Base-by-base conservation (phyloP, 768 basidiomycete genomes). In the Pleurotus tuoliensis region DNA sequence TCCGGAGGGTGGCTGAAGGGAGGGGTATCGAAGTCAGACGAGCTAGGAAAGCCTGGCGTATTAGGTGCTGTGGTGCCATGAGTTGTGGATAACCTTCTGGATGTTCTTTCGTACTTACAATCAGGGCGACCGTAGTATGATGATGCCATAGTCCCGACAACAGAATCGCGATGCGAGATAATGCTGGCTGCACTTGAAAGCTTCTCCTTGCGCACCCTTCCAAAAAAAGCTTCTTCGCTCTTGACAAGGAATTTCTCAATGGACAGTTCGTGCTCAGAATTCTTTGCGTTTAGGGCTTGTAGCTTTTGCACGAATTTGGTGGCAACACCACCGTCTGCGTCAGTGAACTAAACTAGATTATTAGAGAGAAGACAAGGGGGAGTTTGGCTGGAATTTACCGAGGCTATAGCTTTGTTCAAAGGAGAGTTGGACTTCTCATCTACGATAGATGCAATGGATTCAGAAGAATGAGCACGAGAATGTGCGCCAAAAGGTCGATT, bases 221-320 rank as follows among this genome's bases (percentile, higher is more conserved):
- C 87, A 71, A 96, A 96, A 84, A 94, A 97, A 0, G 84, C 85
- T 66, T 94, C 92, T 72, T 97, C 94, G 61, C 90, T 93, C 76
- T 95, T 96, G 60, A 84, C 77, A 61, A 97, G 73, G 78, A 78
- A 97, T 69, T 89, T 89, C 69, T 96, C 94, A 62, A 97, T 97
- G 30, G 92, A 96, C 22, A 97, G 69, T 62, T 96, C 94, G 53
- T 84, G 82, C 73, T 93, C 91, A 4, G 94, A 94, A 68, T 96
- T 97, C 56, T 92, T 90, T 0, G 93, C 77, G 44, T 82, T 86
- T 57, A 96, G 80, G 56, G 67, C 66, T 66, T 92, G 88, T 40
- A 97, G 72, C 68, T 89, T 93, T 64, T 90, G 84, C 7, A 94
- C 90, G 70, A 96, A 97, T 56, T 91, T 87, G 37, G 87, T 82